Evolutionary conservation across 345 rosid genomes (phyloP), one percentile per base, ranked within the genome.

Genomic region (Lagerstroemia speciosa): DNA sequence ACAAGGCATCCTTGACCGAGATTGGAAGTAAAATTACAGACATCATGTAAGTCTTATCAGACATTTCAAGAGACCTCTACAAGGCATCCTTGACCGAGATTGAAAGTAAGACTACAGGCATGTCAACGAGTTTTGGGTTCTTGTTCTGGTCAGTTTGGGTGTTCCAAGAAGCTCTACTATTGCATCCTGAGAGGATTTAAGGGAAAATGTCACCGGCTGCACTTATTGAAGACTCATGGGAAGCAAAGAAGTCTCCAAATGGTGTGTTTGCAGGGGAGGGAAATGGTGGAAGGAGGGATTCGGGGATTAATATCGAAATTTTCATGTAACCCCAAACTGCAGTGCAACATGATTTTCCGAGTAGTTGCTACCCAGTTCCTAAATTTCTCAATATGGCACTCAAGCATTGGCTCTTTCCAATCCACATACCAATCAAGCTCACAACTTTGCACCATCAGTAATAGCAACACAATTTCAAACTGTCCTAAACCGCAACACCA

Each of bases 31-130:
- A 29, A 5, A 9, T 0, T 29, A 57, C 29, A 5, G 10, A 29
- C 62, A 11, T 30, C n/a, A n/a, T n/a, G n/a, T n/a, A n/a, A n/a
- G n/a, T n/a, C n/a, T 26, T 65, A 52, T 67, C 29, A 31, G 64
- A 26, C 19, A 50, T 12, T 36, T 34, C 33, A 58, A 20, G 63
- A 20, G 6, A 27, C 33, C 15, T 0, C n/a, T n/a, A n/a, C 14
- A 29, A 57, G 62, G 62, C 27, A 57, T 57, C 29, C 30, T 29
- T 9, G 62, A 57, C 3, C 32, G 15, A 29, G 62, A 57, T 57
- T 12, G 29, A 27, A 29, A 27, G 17, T 27, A 57, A 29, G 6
- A 9, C 5, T 29, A 57, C 29, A 5, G 10, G 12, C 62, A 11
- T 30, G 1, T 29, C 34, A 14, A 29, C 8, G 20, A 11, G 63